Base-by-base conservation (phyloP, 2,329 filamentous ascomycete genomes). In the Phaeomoniella chlamydospora region DNA sequence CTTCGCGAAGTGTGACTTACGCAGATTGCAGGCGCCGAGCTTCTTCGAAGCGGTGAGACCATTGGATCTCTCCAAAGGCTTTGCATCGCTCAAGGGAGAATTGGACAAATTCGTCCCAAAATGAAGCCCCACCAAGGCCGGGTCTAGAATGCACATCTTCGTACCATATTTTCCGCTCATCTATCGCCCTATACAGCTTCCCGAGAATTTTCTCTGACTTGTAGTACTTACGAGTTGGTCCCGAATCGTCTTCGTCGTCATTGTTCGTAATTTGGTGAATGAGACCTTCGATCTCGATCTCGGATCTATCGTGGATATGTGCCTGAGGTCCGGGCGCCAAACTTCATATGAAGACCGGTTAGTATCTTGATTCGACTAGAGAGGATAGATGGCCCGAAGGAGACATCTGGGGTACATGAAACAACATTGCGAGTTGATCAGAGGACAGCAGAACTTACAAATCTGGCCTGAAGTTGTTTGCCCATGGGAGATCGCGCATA, bases 91-190 rank as follows among this genome's bases (percentile, higher is more conserved):
- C n/a, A n/a, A n/a, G n/a, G 26, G n/a, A 5, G 22, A 15, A 30
- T 41, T n/a, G n/a, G n/a, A n/a, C n/a, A n/a, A n/a, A n/a, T n/a
- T n/a, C n/a, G n/a, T n/a, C n/a, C n/a, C n/a, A n/a, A n/a, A n/a
- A n/a, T n/a, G n/a, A n/a, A n/a, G n/a, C n/a, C n/a, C n/a, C n/a
- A n/a, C n/a, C n/a, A n/a, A n/a, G n/a, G n/a, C n/a, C n/a, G n/a
- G n/a, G n/a, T n/a, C n/a, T n/a, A n/a, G n/a, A n/a, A n/a, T n/a
- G n/a, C n/a, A n/a, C n/a, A n/a, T n/a, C n/a, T n/a, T n/a, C n/a
- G n/a, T n/a, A n/a, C 61, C 77, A 78, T 31, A 87, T 80, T 36
- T 68, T 65, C 32, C 65, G 64, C 52, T 90, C 83, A 45, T 92
- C 74, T 9, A 92, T 76, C 0, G 66, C 69, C 2, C 81, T 72